Base-by-base conservation (phyloP, 208 protist genomes). In the Trypanosoma cruzi region DNA sequence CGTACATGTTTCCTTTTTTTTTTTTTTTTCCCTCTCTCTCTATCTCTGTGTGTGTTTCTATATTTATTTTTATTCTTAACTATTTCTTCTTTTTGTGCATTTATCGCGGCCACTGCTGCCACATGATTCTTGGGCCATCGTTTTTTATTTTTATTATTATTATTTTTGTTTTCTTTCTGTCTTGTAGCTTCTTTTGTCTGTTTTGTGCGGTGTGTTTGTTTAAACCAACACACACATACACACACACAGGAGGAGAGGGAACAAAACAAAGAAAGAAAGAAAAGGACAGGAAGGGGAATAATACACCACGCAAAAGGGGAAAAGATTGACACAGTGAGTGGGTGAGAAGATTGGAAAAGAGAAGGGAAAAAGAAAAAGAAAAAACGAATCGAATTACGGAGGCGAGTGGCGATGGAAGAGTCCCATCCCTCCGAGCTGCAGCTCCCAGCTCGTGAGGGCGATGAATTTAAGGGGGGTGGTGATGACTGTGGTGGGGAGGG, bases 101-200 rank as follows among this genome's bases (percentile, higher is more conserved):
- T 20, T 0, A 29, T 7, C 20, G 22, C 46, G 7, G 11, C 20
- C 22, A 26, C 52, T 56, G n/a, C 26, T 6, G 52, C 52, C 4
- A 32, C 16, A n/a, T 24, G 52, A 28, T 56, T 14, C 29, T 11
- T 56, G 40, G 4, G 16, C 11, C 28, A 1, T 32, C 37, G 34
- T 48, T 48, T 18, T 52, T 20, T 10, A 2, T 60, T 60, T 10
- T 54, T 32, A 37, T 53, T 34, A 14, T 7, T 53, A 20, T 55
- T 52, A 54, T 66, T 56, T 66, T 66, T 52, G 50, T 66, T 52
- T 60, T 59, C 42, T 29, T 68, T 68, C 26, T 29, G 5, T 68
- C 2, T 59, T 40, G n/a, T 29, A 59, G 0, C 46, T 57, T 44
- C n/a, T 56, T 66, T 66, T 52, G 50, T 66, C 32, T 60, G 40